Conservation (phyloP, 2,329 filamentous ascomycete species). For the Paramyrothecium roridum region DNA sequence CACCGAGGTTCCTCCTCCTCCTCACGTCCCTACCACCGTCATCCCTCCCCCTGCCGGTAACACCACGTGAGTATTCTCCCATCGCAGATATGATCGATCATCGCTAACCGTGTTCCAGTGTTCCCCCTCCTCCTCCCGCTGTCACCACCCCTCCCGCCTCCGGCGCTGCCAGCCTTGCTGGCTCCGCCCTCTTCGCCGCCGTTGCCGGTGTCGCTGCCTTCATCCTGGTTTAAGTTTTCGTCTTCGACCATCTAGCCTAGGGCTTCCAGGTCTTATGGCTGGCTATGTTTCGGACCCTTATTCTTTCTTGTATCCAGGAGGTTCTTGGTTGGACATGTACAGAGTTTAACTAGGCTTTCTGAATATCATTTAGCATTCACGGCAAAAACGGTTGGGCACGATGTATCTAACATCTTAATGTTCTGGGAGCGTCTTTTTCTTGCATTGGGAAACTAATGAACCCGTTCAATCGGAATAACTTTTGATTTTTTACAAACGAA, state of each 20-base stretch:
- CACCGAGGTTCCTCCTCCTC: slow-evolving; percentile 19
- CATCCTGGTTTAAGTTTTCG: slow-evolving; percentile 49
- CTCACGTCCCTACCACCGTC: slow-evolving; percentile 20
- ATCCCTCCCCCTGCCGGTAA: slow-evolving; percentile 36
- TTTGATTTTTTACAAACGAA: not conserved
- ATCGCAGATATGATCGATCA: slow-evolving; percentile 6
- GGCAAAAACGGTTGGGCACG: slow-evolving; percentile 10
- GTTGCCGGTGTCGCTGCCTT: slow-evolving; percentile 52
- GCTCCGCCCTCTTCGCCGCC: slow-evolving; percentile 52
- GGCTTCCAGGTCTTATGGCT: slow-evolving; percentile 37
- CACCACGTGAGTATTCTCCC: slow-evolving; percentile 23
- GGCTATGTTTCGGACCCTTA: slow-evolving; percentile 23
- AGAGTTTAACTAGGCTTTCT: slow-evolving; percentile 32
- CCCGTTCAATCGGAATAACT: not conserved
- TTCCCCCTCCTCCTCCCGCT: slow-evolving; percentile 19
- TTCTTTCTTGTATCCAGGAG: slow-evolving; percentile 19
- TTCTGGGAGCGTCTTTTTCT: slow-evolving; percentile 5
- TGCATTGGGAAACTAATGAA: not conserved
- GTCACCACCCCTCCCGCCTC: slow-evolving; percentile 39
- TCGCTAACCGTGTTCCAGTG: slow-evolving; percentile 5
- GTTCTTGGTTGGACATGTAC: slow-evolving; percentile 31
- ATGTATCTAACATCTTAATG: slow-evolving; percentile 49
- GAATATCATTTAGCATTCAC: slow-evolving; percentile 27
- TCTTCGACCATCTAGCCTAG: slow-evolving; percentile 31
- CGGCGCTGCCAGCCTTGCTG: slow-evolving; percentile 50